Conservation (phyloP, 345 rosid species). For the Salix suchowensis region DNA sequence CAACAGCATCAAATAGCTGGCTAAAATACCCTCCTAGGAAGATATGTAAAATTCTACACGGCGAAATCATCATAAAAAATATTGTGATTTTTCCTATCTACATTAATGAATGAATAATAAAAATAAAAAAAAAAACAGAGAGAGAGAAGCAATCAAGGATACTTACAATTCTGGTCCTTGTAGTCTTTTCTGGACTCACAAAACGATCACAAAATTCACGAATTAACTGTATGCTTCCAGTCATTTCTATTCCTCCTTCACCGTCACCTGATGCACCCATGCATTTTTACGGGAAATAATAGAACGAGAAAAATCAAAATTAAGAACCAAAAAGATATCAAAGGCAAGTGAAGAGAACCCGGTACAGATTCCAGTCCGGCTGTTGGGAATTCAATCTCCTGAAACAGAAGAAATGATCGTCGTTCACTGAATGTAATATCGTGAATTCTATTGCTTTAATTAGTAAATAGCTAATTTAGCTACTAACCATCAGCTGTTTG, state of each 20-base stretch:
- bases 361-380: slow-evolving; percentile 90
- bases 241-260: slow-evolving; percentile 96
- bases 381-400: slow-evolving; percentile 97
- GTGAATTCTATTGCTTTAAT: slow-evolving; percentile 1
- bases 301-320: not conserved
- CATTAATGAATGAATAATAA: too few species aligned
- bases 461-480: not conserved
- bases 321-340: not conserved
- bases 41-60: too few species aligned
- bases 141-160: not conserved
- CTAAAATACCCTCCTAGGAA: not conserved
- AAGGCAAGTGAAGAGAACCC: slow-evolving; percentile 36
- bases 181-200: slow-evolving; percentile 51
- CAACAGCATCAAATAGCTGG: not conserved
- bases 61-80: too few species aligned
- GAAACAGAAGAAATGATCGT: slow-evolving; percentile 23
- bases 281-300: not conserved
- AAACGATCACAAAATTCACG: slow-evolving; percentile 78
- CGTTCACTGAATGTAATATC: slow-evolving; percentile 18
- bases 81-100: not conserved
- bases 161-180: slow-evolving; percentile 74
- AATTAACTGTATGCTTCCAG: slow-evolving; percentile 76
- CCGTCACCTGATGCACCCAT: slow-evolving; percentile 59
- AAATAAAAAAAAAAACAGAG: not conserved
- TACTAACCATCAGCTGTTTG: slow-evolving; percentile 64